These are phyloP conservation scores for Pichia sp. DNA, from an alignment of 1,139 yeast species.

Conservation along the genomic window DNA sequence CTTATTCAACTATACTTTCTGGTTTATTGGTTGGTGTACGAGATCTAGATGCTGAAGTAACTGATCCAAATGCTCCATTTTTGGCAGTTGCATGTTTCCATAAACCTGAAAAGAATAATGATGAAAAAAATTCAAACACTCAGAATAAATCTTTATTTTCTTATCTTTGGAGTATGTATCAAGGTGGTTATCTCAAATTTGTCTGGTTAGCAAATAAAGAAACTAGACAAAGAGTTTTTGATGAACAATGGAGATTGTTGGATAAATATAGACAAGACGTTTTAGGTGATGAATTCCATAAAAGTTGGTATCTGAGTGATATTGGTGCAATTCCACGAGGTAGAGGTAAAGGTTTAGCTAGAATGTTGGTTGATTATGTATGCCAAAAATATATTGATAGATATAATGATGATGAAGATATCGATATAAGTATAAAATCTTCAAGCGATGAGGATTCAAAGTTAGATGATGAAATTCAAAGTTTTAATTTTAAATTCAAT, in stretches of 20 bases:
- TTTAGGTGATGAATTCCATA: slow-evolving; percentile 32
- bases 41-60: slow-evolving; percentile 29
- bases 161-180: slow-evolving; percentile 30
- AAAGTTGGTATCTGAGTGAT: slow-evolving; percentile 54
- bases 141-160: slow-evolving; percentile 22
- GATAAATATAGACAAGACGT: slow-evolving; percentile 38
- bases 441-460: slow-evolving; percentile 24
- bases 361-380: slow-evolving; percentile 50
- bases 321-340: slow-evolving; percentile 57
- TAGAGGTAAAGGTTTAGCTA: slow-evolving; percentile 59
- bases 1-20: slow-evolving; percentile 48
- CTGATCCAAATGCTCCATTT: slow-evolving; percentile 34
- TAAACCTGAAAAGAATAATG: slow-evolving; percentile 37
- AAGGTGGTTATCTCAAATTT: slow-evolving; percentile 29
- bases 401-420: slow-evolving; percentile 22
- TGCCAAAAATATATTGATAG: slow-evolving; percentile 29
- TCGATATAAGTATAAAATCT: slow-evolving; percentile 11
- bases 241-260: slow-evolving; percentile 52
- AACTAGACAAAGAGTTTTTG: slow-evolving; percentile 50
- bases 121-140: slow-evolving; percentile 1
- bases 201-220: slow-evolving; percentile 33
- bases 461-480: slow-evolving; percentile 28
- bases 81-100: slow-evolving; percentile 64
- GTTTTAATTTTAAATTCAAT: slow-evolving; percentile 28
- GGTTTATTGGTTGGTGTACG: slow-evolving; percentile 52